These are phyloP conservation scores for Globisporangium ultimum DNA, from an alignment of 352 stramenopile genomes.

Conservation along the genomic window DNA sequence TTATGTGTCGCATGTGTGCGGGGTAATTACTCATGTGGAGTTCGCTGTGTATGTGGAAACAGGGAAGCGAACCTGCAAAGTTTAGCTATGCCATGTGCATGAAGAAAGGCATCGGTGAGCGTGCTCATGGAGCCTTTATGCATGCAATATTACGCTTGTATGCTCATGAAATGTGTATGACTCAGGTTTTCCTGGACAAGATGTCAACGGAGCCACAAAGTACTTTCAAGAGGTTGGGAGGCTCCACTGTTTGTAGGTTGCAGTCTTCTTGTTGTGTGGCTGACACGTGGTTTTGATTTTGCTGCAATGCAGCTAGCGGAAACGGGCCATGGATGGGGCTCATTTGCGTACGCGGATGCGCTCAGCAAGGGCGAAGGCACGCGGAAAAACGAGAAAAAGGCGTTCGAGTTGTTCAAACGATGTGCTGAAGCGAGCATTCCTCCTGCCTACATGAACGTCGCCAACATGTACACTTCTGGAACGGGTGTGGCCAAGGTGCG, in stretches of 20 bases:
- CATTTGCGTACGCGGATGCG: conserved; percentile 78
- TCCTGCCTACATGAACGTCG: conserved; percentile 76
- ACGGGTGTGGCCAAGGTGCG: conserved; percentile 68
- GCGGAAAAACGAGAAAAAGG: conserved; percentile 69
- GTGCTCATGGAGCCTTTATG: neutral
- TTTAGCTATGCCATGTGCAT: conserved; percentile 83
- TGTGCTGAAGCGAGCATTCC: conserved; percentile 63
- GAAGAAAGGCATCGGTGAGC: conserved; percentile 70
- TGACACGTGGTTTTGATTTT: neutral
- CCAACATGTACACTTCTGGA: conserved; percentile 78
- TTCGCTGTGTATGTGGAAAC: no score
- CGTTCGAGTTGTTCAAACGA: conserved; percentile 73
- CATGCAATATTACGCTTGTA: neutral
- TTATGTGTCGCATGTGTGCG: neutral
- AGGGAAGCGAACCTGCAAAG: conserved; percentile 80
- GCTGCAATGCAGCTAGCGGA: conserved; percentile 38
- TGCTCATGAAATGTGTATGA: neutral
- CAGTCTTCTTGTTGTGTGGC: neutral
- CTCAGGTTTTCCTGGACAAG: conserved; percentile 54
- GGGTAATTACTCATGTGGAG: no score
- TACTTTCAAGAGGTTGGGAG: conserved; percentile 65
- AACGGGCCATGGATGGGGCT: conserved; percentile 66
- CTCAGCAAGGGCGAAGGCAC: conserved; percentile 73
- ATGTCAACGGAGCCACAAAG: conserved; percentile 48
- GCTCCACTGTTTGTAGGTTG: neutral